A percentile compares a stretch with the other conserved stretches of the same genome.
Evolutionary conservation across 2,329 filamentous ascomycete species (phyloP).

Genomic region (Trichoderma sp.): DNA sequence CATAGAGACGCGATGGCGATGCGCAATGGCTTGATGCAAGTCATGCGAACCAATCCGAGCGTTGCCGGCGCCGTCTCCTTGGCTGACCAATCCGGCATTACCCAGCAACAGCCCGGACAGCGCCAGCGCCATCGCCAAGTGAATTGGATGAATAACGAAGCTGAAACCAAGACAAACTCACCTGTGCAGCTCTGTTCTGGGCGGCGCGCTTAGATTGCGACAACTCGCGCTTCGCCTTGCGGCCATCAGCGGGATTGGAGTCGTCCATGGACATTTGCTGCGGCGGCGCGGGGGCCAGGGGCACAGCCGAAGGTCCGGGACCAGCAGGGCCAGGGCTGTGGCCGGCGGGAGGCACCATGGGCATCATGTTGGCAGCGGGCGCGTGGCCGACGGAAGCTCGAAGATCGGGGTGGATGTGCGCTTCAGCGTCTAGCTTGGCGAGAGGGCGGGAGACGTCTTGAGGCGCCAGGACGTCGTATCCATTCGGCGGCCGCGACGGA

Average conservation of each 20-base stretch:
- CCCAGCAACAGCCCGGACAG: not conserved
- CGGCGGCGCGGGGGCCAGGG: slow-evolving; percentile 35
- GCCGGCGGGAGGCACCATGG: slow-evolving; percentile 34
- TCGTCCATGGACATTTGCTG: slow-evolving; percentile 28
- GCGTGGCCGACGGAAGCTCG: slow-evolving; percentile 34
- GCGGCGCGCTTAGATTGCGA: slow-evolving; percentile 95
- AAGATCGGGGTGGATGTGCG: slow-evolving; percentile 50
- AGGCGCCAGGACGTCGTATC: slow-evolving; percentile 43
- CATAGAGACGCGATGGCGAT: not conserved
- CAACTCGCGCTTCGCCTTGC: slow-evolving; percentile 84
- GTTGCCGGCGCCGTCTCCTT: slow-evolving; percentile 1
- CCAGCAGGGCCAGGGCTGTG: slow-evolving; percentile 33
- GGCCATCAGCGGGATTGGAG: slow-evolving; percentile 47
- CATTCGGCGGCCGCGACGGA: slow-evolving; percentile 41
- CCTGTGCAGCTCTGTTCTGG: slow-evolving; percentile 95
- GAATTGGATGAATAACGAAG: not conserved
- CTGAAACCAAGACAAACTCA: slow-evolving; percentile 45
- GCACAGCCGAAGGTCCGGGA: slow-evolving; percentile 28
- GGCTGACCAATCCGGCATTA: not conserved
- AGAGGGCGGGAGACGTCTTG: slow-evolving; percentile 37
- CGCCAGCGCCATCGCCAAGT: not conserved
- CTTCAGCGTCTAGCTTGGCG: slow-evolving; percentile 41
- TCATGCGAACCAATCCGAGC: not conserved
- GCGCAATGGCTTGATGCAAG: not conserved
- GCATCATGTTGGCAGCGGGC: slow-evolving; percentile 39